Base-by-base conservation (phyloP, 495 filamentous ascomycete species). In the Amphirosellinia nigrospora region DNA sequence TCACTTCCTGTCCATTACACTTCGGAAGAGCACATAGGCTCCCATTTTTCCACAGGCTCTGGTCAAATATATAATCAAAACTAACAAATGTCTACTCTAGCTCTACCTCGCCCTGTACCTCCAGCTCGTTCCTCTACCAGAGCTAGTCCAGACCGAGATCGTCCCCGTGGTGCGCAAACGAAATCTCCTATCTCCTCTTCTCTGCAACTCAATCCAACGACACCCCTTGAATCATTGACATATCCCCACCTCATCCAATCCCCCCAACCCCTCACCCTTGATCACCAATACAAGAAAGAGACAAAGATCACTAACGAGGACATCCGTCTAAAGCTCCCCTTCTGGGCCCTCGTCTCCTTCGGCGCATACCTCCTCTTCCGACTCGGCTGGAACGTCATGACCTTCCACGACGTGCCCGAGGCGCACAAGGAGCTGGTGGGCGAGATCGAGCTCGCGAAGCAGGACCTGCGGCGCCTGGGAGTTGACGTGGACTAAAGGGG, bases 381-480 rank as follows among this genome's bases (percentile, higher is more conserved):
- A 71, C 88, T 99, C 34, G 96, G 96, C 62, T 89, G 89, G 84
- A 95, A 95, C 46, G 92, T 99, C 72, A 85, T 97, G 74, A 97
- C 94, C 45, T 99, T 99, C 87, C 94, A 96, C 82, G 93, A 98
- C 82, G 94, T 96, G 15, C 95, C 96, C 62, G 89, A 92, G 71
- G 96, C 96, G 68, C 91, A 98, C 80, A 86, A 89, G 73, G 95
- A 97, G 82, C 82, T 99, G 72, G 92, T 97, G 85, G 89, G 85
- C 78, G 88, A 94, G 85, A 93, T 94, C 77, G 84, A 92, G 73
- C 56, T 87, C 74, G 91, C 91, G 55, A 87, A 89, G 82, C 80
- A 77, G 65, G 91, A 94, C 64, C 80, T 94, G 77, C 82, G 85
- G 70, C 80, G 82, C 13, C 88, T 90, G 81, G 91, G 91, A 4